Conservation (phyloP, 345 rosid species). For the Sonneratia alba region DNA sequence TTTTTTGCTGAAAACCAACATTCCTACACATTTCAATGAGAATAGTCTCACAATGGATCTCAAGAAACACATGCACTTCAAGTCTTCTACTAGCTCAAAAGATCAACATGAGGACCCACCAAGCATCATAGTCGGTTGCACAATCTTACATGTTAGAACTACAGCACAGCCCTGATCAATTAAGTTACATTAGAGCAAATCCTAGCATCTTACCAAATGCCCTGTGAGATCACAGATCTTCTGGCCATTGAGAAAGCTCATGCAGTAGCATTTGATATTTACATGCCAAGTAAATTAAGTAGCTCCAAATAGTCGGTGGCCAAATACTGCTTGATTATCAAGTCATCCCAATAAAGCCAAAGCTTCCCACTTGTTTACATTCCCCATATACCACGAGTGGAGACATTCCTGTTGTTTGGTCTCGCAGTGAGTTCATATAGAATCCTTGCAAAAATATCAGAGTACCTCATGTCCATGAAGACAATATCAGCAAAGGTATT, state of each 20-base stretch:
- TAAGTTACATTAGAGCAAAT: neutral
- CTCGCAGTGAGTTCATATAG: slow-evolving; percentile 80
- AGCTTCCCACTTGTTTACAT: slow-evolving; percentile 29
- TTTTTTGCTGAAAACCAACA: too few relatives aligned
- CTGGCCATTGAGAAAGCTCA: neutral
- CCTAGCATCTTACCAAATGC: neutral
- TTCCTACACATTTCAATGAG: neutral
- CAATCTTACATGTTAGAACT: neutral
- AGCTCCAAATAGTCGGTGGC: neutral
- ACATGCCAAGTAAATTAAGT: neutral
- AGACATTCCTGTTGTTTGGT: slow-evolving; percentile 74
- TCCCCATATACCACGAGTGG: slow-evolving; percentile 91
- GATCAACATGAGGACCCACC: neutral
- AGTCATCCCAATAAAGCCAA: slow-evolving; percentile 6
- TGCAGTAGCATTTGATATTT: neutral
- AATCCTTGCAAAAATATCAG: slow-evolving; percentile 90
- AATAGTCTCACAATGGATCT: neutral
- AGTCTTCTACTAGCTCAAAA: neutral
- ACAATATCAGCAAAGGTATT: slow-evolving; percentile 88
- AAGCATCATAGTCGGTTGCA: neutral
- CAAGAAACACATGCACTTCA: neutral
- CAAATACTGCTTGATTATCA: neutral
- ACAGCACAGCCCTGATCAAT: neutral
- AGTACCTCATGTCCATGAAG: slow-evolving; percentile 70
- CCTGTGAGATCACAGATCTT: neutral